Evolutionary conservation across 768 basidiomycete genomes (phyloP), one percentile per base, ranked within the genome.

Genomic region (Cubamyces sp.): DNA sequence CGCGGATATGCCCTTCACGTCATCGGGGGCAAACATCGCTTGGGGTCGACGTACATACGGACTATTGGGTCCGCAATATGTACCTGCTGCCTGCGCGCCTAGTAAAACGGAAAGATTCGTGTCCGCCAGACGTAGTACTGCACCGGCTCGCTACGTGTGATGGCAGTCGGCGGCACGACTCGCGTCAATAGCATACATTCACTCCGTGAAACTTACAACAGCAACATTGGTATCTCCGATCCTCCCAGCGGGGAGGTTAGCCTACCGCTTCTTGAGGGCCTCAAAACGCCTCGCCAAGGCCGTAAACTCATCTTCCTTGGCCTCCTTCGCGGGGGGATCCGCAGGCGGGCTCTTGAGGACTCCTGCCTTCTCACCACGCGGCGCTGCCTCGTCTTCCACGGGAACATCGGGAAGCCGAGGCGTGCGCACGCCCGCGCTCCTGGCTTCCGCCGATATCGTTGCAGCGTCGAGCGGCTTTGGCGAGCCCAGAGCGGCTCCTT

Each of bases 211-310:
- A 51, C 62, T 19, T 50, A 50, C 57, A 49, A 45, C 47, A 49
- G 49, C 51, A 54, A 21, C 26, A 26, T 15, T 46, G 47, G 45
- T 47, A 62, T 47, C 52, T 63, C 50, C 52, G 56, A 41, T 48
- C 30, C 49, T 14, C 23, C 25, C 37, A 41, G 21, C 46, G 25
- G 41, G 4, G 39, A 12, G 8, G 21, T 15, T 45, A 34, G 46
- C 3, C 55, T 60, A 92, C 49, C 86, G 85, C 76, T 92, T 92
- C 80, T 96, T 97, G 68, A 97, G 76, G 28, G 86, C 88, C 63
- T 90, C 92, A 69, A 97, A 96, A 60, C 95, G 85, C 73, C 84
- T 86, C 53, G 88, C 78, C 52, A 97, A 78, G 21, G 84, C 79
- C 41, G 90, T 88, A 68, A 94, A 92, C 60, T 90, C 89, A 67